phyloP scores from a whole-genome alignment of 192 early-diverging fungal genomes.

The Phycomyces blakesleeanus region DNA sequence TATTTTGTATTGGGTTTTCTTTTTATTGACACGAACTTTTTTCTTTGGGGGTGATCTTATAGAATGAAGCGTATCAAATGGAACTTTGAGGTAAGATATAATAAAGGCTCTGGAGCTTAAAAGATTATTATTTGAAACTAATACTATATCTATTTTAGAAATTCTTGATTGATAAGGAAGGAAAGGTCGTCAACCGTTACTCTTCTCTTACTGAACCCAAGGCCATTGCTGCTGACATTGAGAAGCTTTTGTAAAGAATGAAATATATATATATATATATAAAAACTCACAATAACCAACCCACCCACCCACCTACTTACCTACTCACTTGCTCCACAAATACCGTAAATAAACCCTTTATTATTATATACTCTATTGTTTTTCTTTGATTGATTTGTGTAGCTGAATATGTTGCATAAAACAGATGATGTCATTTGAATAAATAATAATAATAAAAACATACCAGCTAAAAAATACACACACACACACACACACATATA shows the following conservation, averaged over 20 bases:
- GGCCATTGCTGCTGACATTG: slow-evolving; percentile 51
- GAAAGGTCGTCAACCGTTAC: slow-evolving; percentile 61
- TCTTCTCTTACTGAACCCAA: slow-evolving; percentile 60
- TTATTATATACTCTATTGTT: no score
- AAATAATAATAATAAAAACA: no score
- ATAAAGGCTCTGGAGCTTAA: neutral
- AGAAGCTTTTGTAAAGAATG: slow-evolving; percentile 50
- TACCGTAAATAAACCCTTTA: neutral
- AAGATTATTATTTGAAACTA: neutral
- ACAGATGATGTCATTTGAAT: no score
- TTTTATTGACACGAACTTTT: no score
- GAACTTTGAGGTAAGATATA: slow-evolving; percentile 63
- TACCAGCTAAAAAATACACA: no score
- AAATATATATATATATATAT: no score
- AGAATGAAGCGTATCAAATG: slow-evolving; percentile 64
- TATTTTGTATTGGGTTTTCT: neutral
- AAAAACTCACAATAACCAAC: no score
- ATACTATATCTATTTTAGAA: slow-evolving; percentile 39
- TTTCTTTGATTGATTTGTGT: no score
- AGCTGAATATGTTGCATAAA: no score
- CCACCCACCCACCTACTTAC: no score
- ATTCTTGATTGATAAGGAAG: slow-evolving; percentile 67
- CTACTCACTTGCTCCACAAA: no score
- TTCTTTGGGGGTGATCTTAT: neutral
- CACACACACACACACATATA: no score